These are phyloP conservation scores for Wolfiporia cocos DNA, from an alignment of 1,284 basidiomycete genomes.

Conservation along the genomic window DNA sequence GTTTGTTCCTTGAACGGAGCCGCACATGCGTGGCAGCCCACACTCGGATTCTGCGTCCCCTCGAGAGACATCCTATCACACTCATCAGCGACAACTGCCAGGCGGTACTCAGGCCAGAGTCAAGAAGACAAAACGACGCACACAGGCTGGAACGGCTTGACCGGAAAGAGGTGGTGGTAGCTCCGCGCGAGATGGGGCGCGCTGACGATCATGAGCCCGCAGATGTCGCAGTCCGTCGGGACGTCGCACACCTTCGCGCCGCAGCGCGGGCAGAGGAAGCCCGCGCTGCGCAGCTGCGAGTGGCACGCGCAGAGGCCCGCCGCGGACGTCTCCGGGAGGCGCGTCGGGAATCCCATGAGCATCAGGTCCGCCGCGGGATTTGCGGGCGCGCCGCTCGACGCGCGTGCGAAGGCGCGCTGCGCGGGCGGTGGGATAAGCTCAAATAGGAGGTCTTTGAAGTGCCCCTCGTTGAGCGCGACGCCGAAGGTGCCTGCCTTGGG, in stretches of 20 bases:
- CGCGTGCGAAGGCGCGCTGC: constrained; percentile 58
- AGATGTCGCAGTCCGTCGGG: constrained; percentile 96
- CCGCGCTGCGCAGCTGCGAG: constrained; percentile 81
- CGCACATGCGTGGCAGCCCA: constrained; percentile 69
- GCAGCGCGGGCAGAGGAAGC: constrained; percentile 94
- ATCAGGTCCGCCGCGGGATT: constrained; percentile 85
- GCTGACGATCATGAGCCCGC: constrained; percentile 96
- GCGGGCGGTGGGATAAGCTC: constrained; percentile 95
- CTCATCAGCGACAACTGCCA: background rate
- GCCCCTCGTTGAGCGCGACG: constrained; percentile 95
- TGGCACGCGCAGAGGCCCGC: constrained; percentile 92
- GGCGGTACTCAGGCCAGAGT: background rate
- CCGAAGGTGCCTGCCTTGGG: constrained; percentile 80
- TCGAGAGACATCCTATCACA: constrained; percentile 33
- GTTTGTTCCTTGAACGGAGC: constrained; percentile 45
- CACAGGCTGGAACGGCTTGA: constrained; percentile 77
- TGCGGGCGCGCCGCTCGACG: constrained; percentile 36
- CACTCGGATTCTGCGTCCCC: constrained; percentile 27
- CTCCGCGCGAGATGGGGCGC: constrained; percentile 95
- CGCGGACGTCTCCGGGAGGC: constrained; percentile 78
- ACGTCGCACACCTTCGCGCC: constrained; percentile 93
- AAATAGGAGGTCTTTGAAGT: constrained; percentile 93
- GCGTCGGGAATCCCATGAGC: constrained; percentile 98
- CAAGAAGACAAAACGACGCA: constrained; percentile 36
- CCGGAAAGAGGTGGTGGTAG: constrained; percentile 92